Conservation (phyloP, 192 early-diverging fungal genomes). For the Backusella morwellensis region DNA sequence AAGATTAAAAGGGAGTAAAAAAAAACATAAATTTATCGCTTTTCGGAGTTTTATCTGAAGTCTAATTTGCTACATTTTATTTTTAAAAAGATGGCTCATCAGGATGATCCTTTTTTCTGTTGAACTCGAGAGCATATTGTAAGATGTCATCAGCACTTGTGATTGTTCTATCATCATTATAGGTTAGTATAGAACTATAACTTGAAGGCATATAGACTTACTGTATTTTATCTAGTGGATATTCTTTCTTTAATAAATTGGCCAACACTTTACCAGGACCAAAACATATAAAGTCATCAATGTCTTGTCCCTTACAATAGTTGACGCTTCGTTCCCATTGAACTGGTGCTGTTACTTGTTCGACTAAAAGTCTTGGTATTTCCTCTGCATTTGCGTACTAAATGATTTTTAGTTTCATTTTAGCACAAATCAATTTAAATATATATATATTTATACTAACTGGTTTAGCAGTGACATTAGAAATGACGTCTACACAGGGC, state of each 20-base stretch:
- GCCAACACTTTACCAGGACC: constrained; percentile 87
- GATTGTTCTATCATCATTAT: constrained; percentile 26
- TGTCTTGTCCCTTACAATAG: constrained; percentile 74
- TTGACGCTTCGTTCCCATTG: constrained; percentile 87
- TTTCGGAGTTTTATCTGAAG: neutral
- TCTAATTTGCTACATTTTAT: neutral
- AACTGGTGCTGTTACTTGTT: constrained; percentile 83
- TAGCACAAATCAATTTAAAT: neutral
- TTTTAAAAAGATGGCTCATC: constrained; percentile 8
- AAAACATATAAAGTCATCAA: constrained; percentile 82
- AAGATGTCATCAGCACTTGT: constrained; percentile 34
- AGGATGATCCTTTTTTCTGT: constrained; percentile 4
- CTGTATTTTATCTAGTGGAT: constrained; percentile 67
- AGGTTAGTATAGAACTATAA: constrained; percentile 3
- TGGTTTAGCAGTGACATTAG: constrained; percentile 88
- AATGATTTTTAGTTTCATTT: neutral
- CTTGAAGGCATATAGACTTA: constrained; percentile 38
- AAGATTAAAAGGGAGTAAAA: neutral
- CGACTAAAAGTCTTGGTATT: constrained; percentile 65
- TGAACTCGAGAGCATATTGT: constrained; percentile 20
- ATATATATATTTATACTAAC: constrained; percentile 41
- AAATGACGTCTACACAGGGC: constrained; percentile 83
- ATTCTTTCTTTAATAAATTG: constrained; percentile 88
- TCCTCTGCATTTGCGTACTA: constrained; percentile 42
- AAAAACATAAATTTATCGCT: neutral